These are phyloP conservation scores for Aspergillus tubingensis DNA, from an alignment of 2,329 filamentous ascomycete species.

Conservation along the genomic window DNA sequence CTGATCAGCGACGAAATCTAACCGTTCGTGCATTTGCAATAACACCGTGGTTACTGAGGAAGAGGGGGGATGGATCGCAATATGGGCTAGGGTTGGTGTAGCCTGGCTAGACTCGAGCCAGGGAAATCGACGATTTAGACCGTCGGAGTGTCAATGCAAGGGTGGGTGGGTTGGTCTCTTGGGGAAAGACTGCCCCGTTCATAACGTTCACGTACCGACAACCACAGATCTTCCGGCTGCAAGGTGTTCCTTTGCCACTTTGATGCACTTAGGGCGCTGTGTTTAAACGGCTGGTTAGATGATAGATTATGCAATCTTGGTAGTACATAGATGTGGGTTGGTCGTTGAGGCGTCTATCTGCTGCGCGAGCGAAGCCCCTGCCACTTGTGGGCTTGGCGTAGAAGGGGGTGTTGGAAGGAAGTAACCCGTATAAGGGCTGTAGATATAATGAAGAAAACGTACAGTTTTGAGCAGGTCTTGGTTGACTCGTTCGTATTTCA, in stretches of 20 bases:
- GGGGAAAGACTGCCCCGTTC: not conserved
- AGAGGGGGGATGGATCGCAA: not conserved
- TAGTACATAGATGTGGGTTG: not conserved
- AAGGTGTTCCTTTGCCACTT: constrained; percentile 68
- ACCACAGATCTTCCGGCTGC: constrained; percentile 68
- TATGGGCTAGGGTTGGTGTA: constrained; percentile 5
- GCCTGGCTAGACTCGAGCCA: not conserved
- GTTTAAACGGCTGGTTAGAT: constrained; percentile 11
- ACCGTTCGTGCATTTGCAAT: not conserved
- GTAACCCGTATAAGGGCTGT: not conserved
- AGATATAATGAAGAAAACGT: constrained; percentile 8
- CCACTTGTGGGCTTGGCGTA: not conserved
- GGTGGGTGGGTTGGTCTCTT: not conserved
- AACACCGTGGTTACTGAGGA: not conserved
- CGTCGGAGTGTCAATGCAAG: constrained; percentile 22
- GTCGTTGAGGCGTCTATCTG: no score
- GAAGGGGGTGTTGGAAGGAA: not conserved
- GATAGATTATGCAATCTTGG: no score
- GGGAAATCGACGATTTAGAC: constrained; percentile 9
- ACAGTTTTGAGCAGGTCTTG: constrained; percentile 82
- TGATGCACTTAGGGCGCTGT: constrained; percentile 66
- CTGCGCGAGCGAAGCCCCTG: not conserved
- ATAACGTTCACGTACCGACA: constrained; percentile 63
- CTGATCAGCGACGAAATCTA: not conserved
- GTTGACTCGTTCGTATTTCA: constrained; percentile 83